Base-by-base conservation (phyloP, 140 eudicot genomes). In the Erigeron philadelphicus region DNA sequence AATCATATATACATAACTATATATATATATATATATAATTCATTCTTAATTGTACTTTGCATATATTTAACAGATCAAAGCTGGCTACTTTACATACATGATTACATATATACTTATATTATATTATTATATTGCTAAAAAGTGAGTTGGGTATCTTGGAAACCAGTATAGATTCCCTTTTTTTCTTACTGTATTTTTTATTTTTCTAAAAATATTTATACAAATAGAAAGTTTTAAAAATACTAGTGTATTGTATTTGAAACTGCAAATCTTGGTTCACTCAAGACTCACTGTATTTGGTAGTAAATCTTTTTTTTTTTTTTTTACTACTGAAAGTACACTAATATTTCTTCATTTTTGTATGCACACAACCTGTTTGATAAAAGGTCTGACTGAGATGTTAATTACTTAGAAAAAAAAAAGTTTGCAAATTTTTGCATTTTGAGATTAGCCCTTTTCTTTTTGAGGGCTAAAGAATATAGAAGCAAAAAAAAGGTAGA, bases 141-240 rank as follows among this genome's bases (percentile, higher is more conserved):
- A 17, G 3, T 13, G 80, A 70, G 71, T 61, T 55, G 68, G 81
- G 81, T 70, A 64, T 77, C 76, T 76, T 54, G 76, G 81, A 76
- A 52, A 56, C 80, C 76, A 63, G 72, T 55, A 72, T 71, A 78
- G 78, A 72, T 78, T 77, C 78, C 41, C 12, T 40, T 42, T 19
- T 19, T 17, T 41, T 41, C 0, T 52, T 9, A 31, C 48, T 9
- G 9, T 66, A 9, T 47, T 13, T 13, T 47, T 53, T 57, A 66
- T 75, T 72, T 65, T 55, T 56, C 44, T 25, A 25, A 31, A 66
- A 76, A 76, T 76, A 73, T 76, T 70, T 35, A 41, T 70, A 76
- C 76, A 76, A 50, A 68, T 68, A 76, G 67, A 76, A 63, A 23
- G 38, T 46, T 31, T 18, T 52, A 1, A 53, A 19, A 53, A 9